Base-by-base conservation (phyloP, 2,329 filamentous ascomycete genomes). In the Hansfordia pulvinata region DNA sequence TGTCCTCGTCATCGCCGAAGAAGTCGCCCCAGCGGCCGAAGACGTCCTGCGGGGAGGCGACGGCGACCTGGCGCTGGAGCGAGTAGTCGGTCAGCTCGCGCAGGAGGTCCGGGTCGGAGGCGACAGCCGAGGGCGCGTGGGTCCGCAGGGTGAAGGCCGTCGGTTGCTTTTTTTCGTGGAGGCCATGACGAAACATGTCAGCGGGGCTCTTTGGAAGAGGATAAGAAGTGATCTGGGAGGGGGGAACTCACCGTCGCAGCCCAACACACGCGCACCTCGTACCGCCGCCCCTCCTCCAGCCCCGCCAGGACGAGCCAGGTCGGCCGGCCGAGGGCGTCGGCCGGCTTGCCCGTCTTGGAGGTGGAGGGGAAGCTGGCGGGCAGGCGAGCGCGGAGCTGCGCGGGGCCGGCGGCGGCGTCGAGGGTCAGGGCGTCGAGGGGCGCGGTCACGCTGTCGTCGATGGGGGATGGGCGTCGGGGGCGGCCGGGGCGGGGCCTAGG, bases 221-320 rank as follows among this genome's bases (percentile, higher is more conserved):
- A 27, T 38, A 36, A 38, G 26, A 20, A 32, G 25, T 25, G 25
- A 25, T 26, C 24, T 14, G 21, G 27, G 27, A 22, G 6, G 24
- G 13, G 19, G 25, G 22, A 17, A 64, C 80, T 54, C 65, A 93
- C 88, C 33, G 78, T 90, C 20, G 90, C 90, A 33, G 84, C 66
- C 86, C 88, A 98, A 56, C 88, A 96, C 32, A 94, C 64, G 29
- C 90, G 75, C 25, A 93, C 68, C 59, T 98, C 90, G 61, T 96
- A 94, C 37, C 85, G 69, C 43, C 78, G 76, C 8, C 72, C 70
- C 19, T 71, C 65, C n/a, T 54, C 62, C 29, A 98, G 61, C 18
- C 64, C 57, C 30, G 79, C 68, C 5, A 98, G 67, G 6, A 88
- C 56, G 38, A 85, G 69, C 90, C 90, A 96, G 16, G 79, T 76